Base-by-base conservation (phyloP, 352 stramenopile genomes). In the Globisporangium spiculum region DNA sequence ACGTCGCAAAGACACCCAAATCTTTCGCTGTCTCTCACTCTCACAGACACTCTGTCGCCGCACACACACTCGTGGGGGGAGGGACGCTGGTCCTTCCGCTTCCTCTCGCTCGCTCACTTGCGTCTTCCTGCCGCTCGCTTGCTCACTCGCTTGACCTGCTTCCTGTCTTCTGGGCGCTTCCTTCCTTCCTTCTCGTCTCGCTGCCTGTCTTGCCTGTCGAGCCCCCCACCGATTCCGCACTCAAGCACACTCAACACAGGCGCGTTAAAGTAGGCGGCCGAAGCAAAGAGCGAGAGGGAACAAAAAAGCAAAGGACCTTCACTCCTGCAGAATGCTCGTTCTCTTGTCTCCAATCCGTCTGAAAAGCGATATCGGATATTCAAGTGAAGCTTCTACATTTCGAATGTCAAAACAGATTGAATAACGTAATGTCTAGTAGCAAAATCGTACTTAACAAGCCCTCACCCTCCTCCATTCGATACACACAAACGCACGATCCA, bases 201-300 rank as follows among this genome's bases (percentile, higher is more conserved):
- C 22, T 26, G 20, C 20, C 54, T 60, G 54, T 60, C 54, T 48
- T 48, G 38, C 38, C 54, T 60, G 54, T 60, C 54, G 54, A 60
- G 54, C 54, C 54, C 53, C 54, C 54, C 54, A 41, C 54, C 54
- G 16, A 60, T 60, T 60, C 54, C 54, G 27, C 54, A 60, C 54
- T 60, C 54, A 4, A 38, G 32, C 32, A 38, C 32, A 38, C 32
- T 12, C 32, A 38, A 9, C 5, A 26, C 50, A 30, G 24, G 53
- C 53, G 53, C 53, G 54, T 60, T 60, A 55, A 55, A 48, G 38
- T 14, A 48, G 38, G 38, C 38, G 14, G 2, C 38, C 38, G 18
- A 48, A 48, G 38, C 38, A 41, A 60, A 60, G 54, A 60, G 54
- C 26, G 54, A 60, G 54, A 60, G 54, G 27, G 54, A 60, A 16